phyloP scores from a whole-genome alignment of 345 rosid species.

The Eucalyptus pumila region DNA sequence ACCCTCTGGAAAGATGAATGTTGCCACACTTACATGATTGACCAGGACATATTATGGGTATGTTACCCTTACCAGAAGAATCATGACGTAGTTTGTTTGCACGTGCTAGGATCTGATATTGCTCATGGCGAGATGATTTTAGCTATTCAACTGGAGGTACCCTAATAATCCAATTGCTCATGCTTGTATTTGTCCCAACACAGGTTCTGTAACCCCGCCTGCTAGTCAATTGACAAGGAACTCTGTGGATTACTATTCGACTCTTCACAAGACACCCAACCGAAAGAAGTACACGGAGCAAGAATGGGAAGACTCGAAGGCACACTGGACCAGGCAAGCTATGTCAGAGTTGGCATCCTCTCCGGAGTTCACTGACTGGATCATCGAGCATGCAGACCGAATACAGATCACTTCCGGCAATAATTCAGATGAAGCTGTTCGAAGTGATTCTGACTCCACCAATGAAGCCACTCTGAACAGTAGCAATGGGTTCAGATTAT shows the following conservation, averaged over 20 bases:
- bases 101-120: not conserved
- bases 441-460: conserved; percentile 56
- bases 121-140: not conserved
- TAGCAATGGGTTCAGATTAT: conserved; percentile 14
- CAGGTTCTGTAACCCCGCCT: conserved; percentile 25
- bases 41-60: not conserved
- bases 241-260: conserved; percentile 46
- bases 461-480: conserved; percentile 18
- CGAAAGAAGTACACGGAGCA: conserved; percentile 44
- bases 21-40: not conserved
- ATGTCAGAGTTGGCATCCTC: conserved; percentile 59
- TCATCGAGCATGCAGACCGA: conserved; percentile 56
- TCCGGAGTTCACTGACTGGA: conserved; percentile 68
- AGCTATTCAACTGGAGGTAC: not conserved
- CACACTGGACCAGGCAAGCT: conserved; percentile 54
- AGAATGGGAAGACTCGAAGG: conserved; percentile 74
- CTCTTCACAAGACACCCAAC: conserved; percentile 47
- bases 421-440: conserved; percentile 37
- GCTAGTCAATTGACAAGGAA: not conserved
- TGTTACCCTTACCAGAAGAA: not conserved
- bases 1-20: not conserved
- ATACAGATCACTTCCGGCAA: conserved; percentile 46
- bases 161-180: not conserved
- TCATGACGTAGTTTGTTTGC: not conserved
- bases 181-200: not conserved